Conservation (phyloP, 306 rosid genomes). For the Ziziphus jujuba region DNA sequence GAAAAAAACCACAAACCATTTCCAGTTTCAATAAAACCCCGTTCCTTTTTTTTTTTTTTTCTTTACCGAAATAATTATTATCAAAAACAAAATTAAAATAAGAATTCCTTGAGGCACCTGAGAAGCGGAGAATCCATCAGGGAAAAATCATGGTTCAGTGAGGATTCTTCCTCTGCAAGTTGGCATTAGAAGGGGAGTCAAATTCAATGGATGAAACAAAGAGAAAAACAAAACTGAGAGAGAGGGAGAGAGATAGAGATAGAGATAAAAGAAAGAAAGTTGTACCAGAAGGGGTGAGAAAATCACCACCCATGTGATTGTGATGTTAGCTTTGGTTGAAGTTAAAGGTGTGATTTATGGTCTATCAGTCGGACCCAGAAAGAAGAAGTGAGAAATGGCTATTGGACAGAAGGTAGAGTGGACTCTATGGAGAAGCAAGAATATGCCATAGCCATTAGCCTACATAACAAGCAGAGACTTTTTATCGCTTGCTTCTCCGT, state of each 20-base stretch:
- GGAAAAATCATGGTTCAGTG: conserved; percentile 28
- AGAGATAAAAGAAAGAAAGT: no score
- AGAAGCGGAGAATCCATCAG: conserved; percentile 34
- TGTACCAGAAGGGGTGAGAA: conserved; percentile 7
- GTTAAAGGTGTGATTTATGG: background rate
- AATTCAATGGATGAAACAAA: background rate
- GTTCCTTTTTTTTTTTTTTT: no score
- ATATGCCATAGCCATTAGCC: no score
- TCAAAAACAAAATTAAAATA: background rate
- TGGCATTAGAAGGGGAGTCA: background rate
- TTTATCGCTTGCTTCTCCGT: background rate
- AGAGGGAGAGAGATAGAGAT: background rate
- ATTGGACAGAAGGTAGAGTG: no score
- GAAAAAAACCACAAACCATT: conserved; percentile 31
- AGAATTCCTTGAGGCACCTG: conserved; percentile 29
- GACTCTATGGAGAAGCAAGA: no score
- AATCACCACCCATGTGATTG: conserved; percentile 43
- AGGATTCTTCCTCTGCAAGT: conserved; percentile 45
- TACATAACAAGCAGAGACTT: no score
- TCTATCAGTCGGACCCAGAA: background rate
- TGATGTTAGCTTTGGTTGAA: background rate
- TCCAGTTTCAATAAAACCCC: conserved; percentile 1
- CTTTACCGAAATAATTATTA: background rate
- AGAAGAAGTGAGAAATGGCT: background rate
- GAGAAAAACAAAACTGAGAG: no score